Percentiles rank a stretch among this genome's conserved stretches.
phyloP scores from a whole-genome alignment of 73 alveolate genomes.

The Paramecium pentaurelia region DNA sequence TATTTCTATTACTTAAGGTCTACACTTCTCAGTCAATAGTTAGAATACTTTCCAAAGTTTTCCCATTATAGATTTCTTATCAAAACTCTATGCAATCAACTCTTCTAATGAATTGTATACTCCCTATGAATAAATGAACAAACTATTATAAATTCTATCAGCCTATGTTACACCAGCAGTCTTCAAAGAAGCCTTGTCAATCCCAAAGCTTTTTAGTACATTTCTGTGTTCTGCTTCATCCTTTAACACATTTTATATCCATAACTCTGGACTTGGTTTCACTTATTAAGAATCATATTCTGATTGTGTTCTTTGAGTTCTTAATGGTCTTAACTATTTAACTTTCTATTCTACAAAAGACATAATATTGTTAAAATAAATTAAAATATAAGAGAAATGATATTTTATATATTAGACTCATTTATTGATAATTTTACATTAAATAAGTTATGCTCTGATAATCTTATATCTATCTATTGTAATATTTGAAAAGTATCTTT shows the following conservation, averaged over 20 bases:
- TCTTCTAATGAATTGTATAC: neutral
- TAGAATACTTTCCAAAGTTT: neutral
- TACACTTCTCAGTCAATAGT: neutral
- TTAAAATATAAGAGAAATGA: neutral
- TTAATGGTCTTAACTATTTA: neutral
- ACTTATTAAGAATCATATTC: neutral
- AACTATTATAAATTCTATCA: neutral
- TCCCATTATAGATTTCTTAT: neutral
- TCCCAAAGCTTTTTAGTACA: neutral
- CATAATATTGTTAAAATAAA: neutral
- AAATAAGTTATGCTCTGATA: neutral
- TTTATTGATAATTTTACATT: neutral
- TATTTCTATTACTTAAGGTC: neutral
- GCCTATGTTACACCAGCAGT: constrained; percentile 2
- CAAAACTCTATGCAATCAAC: neutral
- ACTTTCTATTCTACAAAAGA: neutral
- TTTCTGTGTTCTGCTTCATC: neutral
- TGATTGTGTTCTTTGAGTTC: neutral
- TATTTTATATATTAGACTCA: neutral
- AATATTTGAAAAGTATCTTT: neutral
- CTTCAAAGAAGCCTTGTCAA: neutral
- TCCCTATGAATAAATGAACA: neutral
- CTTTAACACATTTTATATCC: neutral
- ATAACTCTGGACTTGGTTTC: neutral
- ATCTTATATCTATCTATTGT: neutral